Evolutionary conservation across 352 stramenopile genomes (phyloP), one percentile per base, ranked within the genome.

Genomic region (Thalassiosira tumida): DNA sequence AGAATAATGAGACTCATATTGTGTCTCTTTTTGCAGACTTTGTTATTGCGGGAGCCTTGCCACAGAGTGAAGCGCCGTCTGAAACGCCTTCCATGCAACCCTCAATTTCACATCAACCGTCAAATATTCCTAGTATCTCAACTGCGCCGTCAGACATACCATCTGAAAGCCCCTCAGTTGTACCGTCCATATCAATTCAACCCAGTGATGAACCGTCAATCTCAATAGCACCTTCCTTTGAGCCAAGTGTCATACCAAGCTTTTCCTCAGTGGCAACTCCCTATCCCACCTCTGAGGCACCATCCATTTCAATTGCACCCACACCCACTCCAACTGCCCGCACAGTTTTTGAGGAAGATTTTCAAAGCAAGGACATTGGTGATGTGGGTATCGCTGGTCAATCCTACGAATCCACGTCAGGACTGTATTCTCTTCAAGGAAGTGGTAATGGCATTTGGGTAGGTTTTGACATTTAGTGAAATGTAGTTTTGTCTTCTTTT

Each of bases 1-100:
- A n/a, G n/a, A n/a, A n/a, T n/a, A n/a, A n/a, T n/a, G n/a, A n/a
- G n/a, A n/a, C n/a, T n/a, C n/a, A n/a, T n/a, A 21, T 54, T 54
- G 47, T 54, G 10, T 54, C 24, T 67, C n/a, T 50, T 81, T 51
- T 79, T n/a, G 1, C 80, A 87, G 81, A 91, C 40, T 89, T 87
- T 77, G 80, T 93, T 79, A 74, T 94, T 50, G 29, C 31, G 21
- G 72, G 76, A 24, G 86, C 89, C n/a, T 24, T 95, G 14, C 64
- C 82, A 72, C 77, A 90, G 37, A 91, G 81, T 74, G 88, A 93
- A 84, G 83, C 86, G 4, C 89, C 89, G 29, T 94, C 89, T 81
- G 15, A 40, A 40, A 70, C 17, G 37, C 87, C 88, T 54, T 94
- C 89, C 26, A 79, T 75, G 64, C 40, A 26, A n/a, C 89, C 89